A percentile compares a stretch with the other conserved stretches of the same genome.
These are phyloP conservation scores for Volvox carteri DNA, from an alignment of 163 green algal species.

Conservation along the genomic window DNA sequence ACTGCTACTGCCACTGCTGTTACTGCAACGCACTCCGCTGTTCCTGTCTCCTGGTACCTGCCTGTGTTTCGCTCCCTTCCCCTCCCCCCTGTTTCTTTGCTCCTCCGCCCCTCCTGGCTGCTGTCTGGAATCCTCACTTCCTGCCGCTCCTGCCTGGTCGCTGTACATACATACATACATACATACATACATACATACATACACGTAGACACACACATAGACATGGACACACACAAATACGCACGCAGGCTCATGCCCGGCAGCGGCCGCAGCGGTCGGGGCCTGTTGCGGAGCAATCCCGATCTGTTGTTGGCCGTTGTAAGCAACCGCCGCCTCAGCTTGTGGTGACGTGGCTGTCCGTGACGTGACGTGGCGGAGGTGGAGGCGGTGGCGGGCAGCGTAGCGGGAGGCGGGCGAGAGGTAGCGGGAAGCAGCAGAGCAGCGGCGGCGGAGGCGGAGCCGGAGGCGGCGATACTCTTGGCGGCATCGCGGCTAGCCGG, in stretches of 20 bases:
- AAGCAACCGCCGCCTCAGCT: constrained; percentile 35
- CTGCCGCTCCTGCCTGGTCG: too few relatives aligned
- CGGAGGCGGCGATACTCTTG: not conserved
- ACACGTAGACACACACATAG: too few relatives aligned
- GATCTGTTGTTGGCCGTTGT: constrained; percentile 12
- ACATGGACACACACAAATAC: too few relatives aligned
- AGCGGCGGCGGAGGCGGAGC: not conserved
- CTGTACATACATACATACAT: too few relatives aligned
- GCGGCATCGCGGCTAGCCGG: not conserved
- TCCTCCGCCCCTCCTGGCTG: too few relatives aligned
- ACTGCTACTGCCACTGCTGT: not conserved
- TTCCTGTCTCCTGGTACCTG: too few relatives aligned
- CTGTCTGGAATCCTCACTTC: too few relatives aligned
- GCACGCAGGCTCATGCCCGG: not conserved
- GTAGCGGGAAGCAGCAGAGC: not conserved
- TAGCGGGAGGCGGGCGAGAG: not conserved
- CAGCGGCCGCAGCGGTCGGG: not conserved
- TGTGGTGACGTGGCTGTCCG: constrained; percentile 49
- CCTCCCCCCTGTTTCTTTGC: too few relatives aligned
- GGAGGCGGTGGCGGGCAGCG: not conserved
- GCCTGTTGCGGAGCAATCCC: constrained; percentile 13
- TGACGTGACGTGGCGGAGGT: too few relatives aligned
- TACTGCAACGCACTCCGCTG: not conserved
- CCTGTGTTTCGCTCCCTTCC: too few relatives aligned
- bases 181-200: too few relatives aligned